Evolutionary conservation across 2,329 filamentous ascomycete species (phyloP).

Genomic region (Mycogone perniciosa): DNA sequence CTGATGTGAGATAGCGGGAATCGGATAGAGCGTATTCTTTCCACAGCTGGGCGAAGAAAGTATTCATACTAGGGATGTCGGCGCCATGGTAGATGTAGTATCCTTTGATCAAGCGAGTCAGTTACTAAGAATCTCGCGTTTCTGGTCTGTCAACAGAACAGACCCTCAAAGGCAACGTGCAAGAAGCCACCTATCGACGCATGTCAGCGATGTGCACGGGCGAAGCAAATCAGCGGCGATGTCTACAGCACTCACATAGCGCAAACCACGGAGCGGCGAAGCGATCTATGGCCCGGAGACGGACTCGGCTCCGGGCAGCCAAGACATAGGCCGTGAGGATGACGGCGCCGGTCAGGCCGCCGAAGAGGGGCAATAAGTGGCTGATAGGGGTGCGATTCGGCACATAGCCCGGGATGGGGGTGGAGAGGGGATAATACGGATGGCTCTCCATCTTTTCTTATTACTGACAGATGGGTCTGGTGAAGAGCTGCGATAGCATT

Average conservation of each 20-base stretch:
- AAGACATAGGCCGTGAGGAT: slow-evolving; percentile 27
- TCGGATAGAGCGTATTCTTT: slow-evolving; percentile 88
- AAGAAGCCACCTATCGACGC: slow-evolving; percentile 51
- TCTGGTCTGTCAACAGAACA: slow-evolving; percentile 7
- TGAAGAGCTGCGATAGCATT: background rate
- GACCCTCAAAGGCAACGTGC: slow-evolving; percentile 77
- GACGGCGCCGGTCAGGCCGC: slow-evolving; percentile 29
- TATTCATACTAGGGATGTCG: slow-evolving; percentile 59
- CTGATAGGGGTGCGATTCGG: slow-evolving; percentile 37
- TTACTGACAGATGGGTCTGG: background rate
- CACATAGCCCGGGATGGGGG: slow-evolving; percentile 37
- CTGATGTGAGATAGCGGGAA: slow-evolving; percentile 76
- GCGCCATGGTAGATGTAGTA: slow-evolving; percentile 71
- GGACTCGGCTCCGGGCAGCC: slow-evolving; percentile 16
- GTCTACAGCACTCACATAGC: slow-evolving; percentile 37
- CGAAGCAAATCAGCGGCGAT: background rate
- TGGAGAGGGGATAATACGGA: slow-evolving; percentile 45
- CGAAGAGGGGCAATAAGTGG: slow-evolving; percentile 32
- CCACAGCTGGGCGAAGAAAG: slow-evolving; percentile 79
- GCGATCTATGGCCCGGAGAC: slow-evolving; percentile 30
- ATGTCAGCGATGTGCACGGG: background rate
- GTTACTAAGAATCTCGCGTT: background rate
- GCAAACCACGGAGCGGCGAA: slow-evolving; percentile 48
- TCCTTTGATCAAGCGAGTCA: slow-evolving; percentile 33
- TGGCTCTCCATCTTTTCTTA: slow-evolving; percentile 24